Evolutionary conservation across 1,139 yeast species (phyloP), one percentile per base, ranked within the genome.

Genomic region (Candida sp.): DNA sequence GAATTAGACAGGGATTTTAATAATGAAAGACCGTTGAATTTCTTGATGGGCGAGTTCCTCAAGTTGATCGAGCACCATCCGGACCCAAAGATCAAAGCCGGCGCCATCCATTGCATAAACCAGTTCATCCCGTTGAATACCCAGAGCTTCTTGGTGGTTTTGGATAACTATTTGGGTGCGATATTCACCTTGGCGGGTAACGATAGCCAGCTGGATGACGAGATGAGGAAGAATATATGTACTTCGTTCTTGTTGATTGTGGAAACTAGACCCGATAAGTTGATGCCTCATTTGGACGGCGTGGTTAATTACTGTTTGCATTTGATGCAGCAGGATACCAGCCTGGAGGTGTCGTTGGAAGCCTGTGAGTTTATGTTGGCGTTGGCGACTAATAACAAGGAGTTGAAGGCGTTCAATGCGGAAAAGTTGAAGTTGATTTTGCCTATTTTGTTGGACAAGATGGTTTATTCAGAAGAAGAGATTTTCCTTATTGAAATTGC

Each of bases 301-400:
- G 92, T 94, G 17, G 82, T 94, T 47, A 83, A 86, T 58, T 94
- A 90, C 72, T 86, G 94, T 64, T 70, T 91, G 52, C 98, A 93
- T 67, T 82, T 93, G 55, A 85, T 94, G 74, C 81, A 82, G 54
- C 49, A 47, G 38, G 85, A 81, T 57, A 70, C 73, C 7, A 72
- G 73, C 25, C 96, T 89, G 56, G 86, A 80, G 50, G 96, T 92
- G 39, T 89, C 97, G 0, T 75, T 92, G 47, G 97, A 92, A 66
- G 98, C 97, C 2, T 91, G 97, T 69, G 99, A 94, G 70, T 92
- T 94, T 61, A 74, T 96, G 56, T 78, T 94, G 48, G 85, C 90
- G 1, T 77, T 94, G 51, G 85, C 96, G 1, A 88, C 91, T 9
- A 63, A 73, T 12, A 63, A 73, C n/a, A 83, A 82, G 49, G 68